A percentile compares a stretch with the other conserved stretches of the same genome.
These are phyloP conservation scores for Diplogelasinospora grovesii DNA, from an alignment of 495 filamentous ascomycete genomes.

Conservation along the genomic window DNA sequence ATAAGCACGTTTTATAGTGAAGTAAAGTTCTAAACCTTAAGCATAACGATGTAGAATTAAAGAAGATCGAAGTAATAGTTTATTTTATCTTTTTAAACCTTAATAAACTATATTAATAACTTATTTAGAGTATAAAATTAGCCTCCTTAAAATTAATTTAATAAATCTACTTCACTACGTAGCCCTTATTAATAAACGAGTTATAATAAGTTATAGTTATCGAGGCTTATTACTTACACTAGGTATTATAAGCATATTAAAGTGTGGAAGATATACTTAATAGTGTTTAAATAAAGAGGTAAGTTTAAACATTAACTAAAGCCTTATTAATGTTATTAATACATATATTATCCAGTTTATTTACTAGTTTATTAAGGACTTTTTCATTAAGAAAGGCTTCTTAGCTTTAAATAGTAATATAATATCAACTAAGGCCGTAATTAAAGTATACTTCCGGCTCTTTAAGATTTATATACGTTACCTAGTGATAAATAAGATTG, in stretches of 20 bases:
- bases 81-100: constrained; percentile 16
- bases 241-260: constrained; percentile 13
- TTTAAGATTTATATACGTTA: constrained; percentile 17
- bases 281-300: constrained; percentile 18
- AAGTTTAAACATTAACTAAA: constrained; percentile 23
- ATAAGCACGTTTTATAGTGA: constrained; percentile 28
- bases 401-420: not conserved
- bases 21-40: constrained; percentile 12
- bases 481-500: constrained; percentile 4
- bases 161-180: constrained; percentile 28
- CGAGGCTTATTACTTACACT: constrained; percentile 14
- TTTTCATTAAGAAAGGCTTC: constrained; percentile 23
- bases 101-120: constrained; percentile 20
- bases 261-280: constrained; percentile 2
- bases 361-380: constrained; percentile 36
- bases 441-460: constrained; percentile 13
- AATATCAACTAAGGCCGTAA: constrained; percentile 3
- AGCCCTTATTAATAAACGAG: constrained; percentile 21
- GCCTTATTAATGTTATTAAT: constrained; percentile 25
- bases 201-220: constrained; percentile 26
- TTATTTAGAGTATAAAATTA: constrained; percentile 15
- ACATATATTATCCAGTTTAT: constrained; percentile 29
- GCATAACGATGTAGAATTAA: constrained; percentile 5
- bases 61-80: constrained; percentile 12
- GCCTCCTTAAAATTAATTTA: constrained; percentile 21